These are phyloP conservation scores for Solanum microdontum DNA, from an alignment of 257 asterid species.

Conservation along the genomic window DNA sequence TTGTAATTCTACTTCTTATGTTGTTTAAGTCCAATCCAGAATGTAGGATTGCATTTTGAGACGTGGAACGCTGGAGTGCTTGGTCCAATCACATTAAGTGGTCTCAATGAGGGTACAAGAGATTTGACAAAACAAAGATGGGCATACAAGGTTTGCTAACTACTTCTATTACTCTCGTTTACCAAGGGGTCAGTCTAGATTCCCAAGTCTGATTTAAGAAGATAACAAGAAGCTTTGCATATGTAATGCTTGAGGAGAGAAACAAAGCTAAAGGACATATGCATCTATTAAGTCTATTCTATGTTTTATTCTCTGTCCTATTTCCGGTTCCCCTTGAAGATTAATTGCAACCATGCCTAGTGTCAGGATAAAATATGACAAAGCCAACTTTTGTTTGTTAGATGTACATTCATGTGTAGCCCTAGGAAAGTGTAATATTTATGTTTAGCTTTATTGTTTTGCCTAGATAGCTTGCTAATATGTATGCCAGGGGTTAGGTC, in stretches of 20 bases:
- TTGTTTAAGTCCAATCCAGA: not conserved
- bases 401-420: too few species aligned
- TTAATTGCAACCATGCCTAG: not conserved
- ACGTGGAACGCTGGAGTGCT: not conserved
- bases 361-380: too few species aligned
- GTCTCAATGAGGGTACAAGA: constrained; percentile 2
- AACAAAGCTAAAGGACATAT: not conserved
- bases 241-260: not conserved
- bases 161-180: not conserved
- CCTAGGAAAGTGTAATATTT: too few species aligned
- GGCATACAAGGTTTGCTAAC: constrained; percentile 3
- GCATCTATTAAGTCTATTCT: too few species aligned
- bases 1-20: not conserved
- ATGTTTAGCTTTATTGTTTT: too few species aligned
- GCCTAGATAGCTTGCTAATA: too few species aligned
- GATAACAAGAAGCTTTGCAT: not conserved
- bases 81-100: constrained; percentile 2
- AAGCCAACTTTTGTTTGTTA: too few species aligned
- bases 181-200: not conserved
- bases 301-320: not conserved
- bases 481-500: too few species aligned
- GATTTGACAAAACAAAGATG: constrained; percentile 4
- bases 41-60: not conserved
- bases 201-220: not conserved
- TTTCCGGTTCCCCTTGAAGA: not conserved